phyloP scores from a whole-genome alignment of 1,284 basidiomycete species.

The Singerocomus rubriflavus region DNA sequence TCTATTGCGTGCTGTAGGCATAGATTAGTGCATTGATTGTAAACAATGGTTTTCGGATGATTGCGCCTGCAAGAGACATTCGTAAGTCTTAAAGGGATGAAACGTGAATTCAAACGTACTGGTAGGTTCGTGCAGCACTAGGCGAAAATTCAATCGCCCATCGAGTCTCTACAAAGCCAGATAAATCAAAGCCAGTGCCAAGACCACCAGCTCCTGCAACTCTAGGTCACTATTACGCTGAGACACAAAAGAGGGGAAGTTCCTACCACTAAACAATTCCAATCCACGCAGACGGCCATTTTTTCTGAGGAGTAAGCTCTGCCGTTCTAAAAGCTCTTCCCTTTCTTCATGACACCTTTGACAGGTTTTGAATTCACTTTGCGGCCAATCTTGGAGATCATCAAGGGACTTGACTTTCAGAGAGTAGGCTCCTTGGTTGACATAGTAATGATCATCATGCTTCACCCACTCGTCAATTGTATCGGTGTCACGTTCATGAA shows the following conservation, averaged over 20 bases:
- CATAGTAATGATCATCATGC: slow-evolving; percentile 54
- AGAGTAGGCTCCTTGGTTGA: slow-evolving; percentile 35
- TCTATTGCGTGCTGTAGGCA: slow-evolving; percentile 58
- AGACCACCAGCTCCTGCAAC: slow-evolving; percentile 64
- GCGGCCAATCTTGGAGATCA: slow-evolving; percentile 32
- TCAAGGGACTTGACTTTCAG: slow-evolving; percentile 16
- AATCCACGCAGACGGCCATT: slow-evolving; percentile 50
- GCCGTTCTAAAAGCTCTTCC: slow-evolving; percentile 26
- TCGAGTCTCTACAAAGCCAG: slow-evolving; percentile 55
- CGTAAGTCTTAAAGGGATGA: slow-evolving; percentile 4
- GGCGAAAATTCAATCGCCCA: slow-evolving; percentile 66
- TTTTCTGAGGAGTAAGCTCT: slow-evolving; percentile 31
- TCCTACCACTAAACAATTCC: slow-evolving; percentile 62
- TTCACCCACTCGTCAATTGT: slow-evolving; percentile 47
- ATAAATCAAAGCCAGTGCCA: slow-evolving; percentile 58
- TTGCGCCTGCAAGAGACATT: slow-evolving; percentile 44
- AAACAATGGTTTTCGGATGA: slow-evolving; percentile 54
- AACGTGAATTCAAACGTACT: slow-evolving; percentile 36
- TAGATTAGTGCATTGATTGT: slow-evolving; percentile 59
- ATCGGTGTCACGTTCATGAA: slow-evolving; percentile 24
- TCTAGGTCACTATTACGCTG: slow-evolving; percentile 5
- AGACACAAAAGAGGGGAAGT: neutral
- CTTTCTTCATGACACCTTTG: slow-evolving; percentile 37
- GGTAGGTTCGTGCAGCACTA: slow-evolving; percentile 59
- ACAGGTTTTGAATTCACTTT: slow-evolving; percentile 35